Percentiles rank a stretch among this genome's conserved stretches.
Evolutionary conservation across 2,329 filamentous ascomycete genomes (phyloP).

Genomic region (Xylaria polymorpha): DNA sequence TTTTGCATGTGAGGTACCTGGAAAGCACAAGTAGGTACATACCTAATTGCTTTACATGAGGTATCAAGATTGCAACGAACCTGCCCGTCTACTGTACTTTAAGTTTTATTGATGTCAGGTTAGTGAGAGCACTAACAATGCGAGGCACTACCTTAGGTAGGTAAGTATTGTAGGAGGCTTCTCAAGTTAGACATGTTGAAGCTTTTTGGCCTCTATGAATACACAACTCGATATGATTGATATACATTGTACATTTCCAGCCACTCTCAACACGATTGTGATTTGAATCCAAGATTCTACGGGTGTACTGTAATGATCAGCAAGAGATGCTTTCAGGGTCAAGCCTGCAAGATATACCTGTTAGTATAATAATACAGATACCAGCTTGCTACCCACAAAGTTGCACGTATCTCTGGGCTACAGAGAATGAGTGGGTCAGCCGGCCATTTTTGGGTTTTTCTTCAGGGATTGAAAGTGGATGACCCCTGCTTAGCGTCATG

Average conservation of each 20-base stretch:
- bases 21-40: too few relatives aligned
- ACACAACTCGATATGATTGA: not conserved
- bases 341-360: conserved; percentile 12
- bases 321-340: conserved; percentile 5
- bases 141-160: not conserved
- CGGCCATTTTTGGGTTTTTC: conserved; percentile 37
- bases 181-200: not conserved
- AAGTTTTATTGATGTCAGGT: not conserved
- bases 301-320: conserved; percentile 7
- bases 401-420: conserved; percentile 5
- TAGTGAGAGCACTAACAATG: not conserved
- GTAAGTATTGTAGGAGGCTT: not conserved
- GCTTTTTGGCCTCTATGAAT: not conserved
- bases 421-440: conserved; percentile 26
- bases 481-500: conserved; percentile 41
- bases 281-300: not conserved
- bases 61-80: too few relatives aligned
- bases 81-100: not conserved
- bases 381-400: conserved; percentile 17
- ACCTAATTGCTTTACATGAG: too few relatives aligned
- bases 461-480: conserved; percentile 38
- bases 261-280: not conserved
- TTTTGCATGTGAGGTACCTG: not conserved
- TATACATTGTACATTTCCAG: conserved; percentile 2
- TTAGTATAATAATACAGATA: conserved; percentile 15